These are phyloP conservation scores for Petunia secreta DNA, from an alignment of 257 asterid species.

Conservation along the genomic window DNA sequence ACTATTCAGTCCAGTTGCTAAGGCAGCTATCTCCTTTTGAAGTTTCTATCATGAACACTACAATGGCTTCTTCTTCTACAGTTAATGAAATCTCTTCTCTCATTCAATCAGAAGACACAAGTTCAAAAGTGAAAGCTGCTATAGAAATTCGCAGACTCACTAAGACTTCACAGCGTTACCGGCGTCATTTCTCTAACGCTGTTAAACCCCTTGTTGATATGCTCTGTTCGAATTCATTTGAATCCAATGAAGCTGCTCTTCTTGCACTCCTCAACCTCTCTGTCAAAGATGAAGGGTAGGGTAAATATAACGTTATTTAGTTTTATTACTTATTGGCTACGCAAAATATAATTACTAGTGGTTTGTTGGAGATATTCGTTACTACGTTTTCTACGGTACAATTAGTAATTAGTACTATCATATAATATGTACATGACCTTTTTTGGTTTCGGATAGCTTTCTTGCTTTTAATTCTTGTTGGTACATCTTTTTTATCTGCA, in stretches of 20 bases:
- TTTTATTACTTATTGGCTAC: background rate
- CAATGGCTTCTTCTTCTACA: slow-evolving; percentile 37
- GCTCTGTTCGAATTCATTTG: slow-evolving; percentile 56
- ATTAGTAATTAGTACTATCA: too few species aligned
- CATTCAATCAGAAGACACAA: slow-evolving; percentile 51
- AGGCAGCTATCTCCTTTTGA: too few species aligned
- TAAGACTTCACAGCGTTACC: slow-evolving; percentile 74
- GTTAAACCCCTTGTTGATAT: slow-evolving; percentile 70
- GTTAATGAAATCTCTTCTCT: slow-evolving; percentile 56
- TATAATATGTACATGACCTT: too few species aligned
- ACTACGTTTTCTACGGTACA: too few species aligned
- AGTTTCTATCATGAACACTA: too few species aligned
- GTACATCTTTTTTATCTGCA: too few species aligned
- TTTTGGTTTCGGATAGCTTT: too few species aligned
- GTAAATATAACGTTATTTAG: background rate
- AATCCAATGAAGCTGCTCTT: slow-evolving; percentile 66
- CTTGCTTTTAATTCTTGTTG: too few species aligned
- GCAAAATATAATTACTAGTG: background rate
- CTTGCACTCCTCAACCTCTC: slow-evolving; percentile 85
- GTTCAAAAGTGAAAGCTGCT: slow-evolving; percentile 60
- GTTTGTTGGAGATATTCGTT: background rate
- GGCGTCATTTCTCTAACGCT: slow-evolving; percentile 75
- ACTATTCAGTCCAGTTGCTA: too few species aligned
- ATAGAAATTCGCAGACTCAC: slow-evolving; percentile 80
- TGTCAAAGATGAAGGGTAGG: slow-evolving; percentile 84